phyloP scores from a whole-genome alignment of 1,139 yeast species.

The Suhomyces bribrorum region DNA sequence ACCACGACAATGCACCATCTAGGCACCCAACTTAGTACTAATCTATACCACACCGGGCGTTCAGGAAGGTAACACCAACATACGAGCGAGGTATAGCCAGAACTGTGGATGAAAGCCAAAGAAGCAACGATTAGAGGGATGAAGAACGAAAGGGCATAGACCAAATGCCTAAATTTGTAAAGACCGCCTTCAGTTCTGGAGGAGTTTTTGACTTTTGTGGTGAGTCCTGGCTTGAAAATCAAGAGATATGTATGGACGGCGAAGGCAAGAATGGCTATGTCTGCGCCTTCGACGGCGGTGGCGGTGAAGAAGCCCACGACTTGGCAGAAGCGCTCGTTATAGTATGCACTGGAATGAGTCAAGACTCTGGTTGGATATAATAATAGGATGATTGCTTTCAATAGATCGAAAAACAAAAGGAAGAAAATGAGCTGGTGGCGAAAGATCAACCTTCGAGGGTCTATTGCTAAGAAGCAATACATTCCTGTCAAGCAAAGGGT shows the following conservation, averaged over 20 bases:
- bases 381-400: constrained; percentile 70
- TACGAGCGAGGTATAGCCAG: constrained; percentile 63
- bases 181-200: constrained; percentile 72
- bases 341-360: constrained; percentile 49
- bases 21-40: constrained; percentile 81
- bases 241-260: constrained; percentile 81
- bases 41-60: constrained; percentile 70
- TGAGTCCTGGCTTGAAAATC: constrained; percentile 60
- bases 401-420: constrained; percentile 66
- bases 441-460: constrained; percentile 60
- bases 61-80: constrained; percentile 85
- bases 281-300: constrained; percentile 83
- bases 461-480: constrained; percentile 59
- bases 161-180: constrained; percentile 56
- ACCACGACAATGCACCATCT: constrained; percentile 65
- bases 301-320: constrained; percentile 86
- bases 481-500: constrained; percentile 55
- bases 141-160: constrained; percentile 60
- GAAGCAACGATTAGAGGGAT: constrained; percentile 72
- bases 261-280: constrained; percentile 76
- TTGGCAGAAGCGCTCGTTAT: constrained; percentile 59
- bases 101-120: constrained; percentile 59
- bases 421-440: constrained; percentile 73
- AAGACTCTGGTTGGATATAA: constrained; percentile 70
- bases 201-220: constrained; percentile 46